These are phyloP conservation scores for Alternaria brassicicola DNA, from an alignment of 2,329 filamentous ascomycete genomes.

Conservation along the genomic window DNA sequence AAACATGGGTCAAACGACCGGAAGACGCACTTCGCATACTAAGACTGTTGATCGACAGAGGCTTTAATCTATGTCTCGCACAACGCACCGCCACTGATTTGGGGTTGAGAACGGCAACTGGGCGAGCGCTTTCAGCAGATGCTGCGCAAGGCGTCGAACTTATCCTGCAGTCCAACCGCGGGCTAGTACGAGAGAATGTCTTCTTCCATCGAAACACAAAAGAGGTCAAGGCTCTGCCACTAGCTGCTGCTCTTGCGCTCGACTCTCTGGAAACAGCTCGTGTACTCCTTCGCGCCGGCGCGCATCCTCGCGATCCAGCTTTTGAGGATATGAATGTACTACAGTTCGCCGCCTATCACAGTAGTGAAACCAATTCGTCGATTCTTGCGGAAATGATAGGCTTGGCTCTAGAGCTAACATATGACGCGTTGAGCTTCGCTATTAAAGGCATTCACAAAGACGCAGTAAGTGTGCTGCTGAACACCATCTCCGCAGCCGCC, in stretches of 20 bases:
- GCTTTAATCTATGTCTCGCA: slow-evolving; percentile 16
- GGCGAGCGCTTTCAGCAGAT: slow-evolving; percentile 23
- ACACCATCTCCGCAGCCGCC: slow-evolving; percentile 24
- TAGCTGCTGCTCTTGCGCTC: slow-evolving; percentile 19
- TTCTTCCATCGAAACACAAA: slow-evolving; percentile 23
- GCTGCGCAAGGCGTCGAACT: slow-evolving; percentile 27
- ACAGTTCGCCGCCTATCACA: slow-evolving; percentile 20
- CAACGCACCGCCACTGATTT: slow-evolving; percentile 24
- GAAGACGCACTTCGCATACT: slow-evolving; percentile 30
- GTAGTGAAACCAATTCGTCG: slow-evolving; percentile 15
- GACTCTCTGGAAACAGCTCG: slow-evolving; percentile 20
- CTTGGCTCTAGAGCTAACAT: slow-evolving; percentile 22
- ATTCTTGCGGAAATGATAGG: slow-evolving; percentile 25
- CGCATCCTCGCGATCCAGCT: slow-evolving; percentile 25
- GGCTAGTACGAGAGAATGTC: slow-evolving; percentile 23
- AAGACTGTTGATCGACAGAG: slow-evolving; percentile 18
- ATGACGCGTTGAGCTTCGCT: slow-evolving; percentile 25
- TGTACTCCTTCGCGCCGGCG: slow-evolving; percentile 22
- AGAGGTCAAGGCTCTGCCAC: slow-evolving; percentile 23
- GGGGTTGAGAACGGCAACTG: slow-evolving; percentile 20
- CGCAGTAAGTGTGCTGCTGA: slow-evolving; percentile 19
- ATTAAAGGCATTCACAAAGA: slow-evolving; percentile 21
- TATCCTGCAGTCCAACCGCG: slow-evolving; percentile 18
- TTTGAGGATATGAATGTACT: slow-evolving; percentile 26
- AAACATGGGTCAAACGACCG: slow-evolving; percentile 27